phyloP scores from a whole-genome alignment of 306 rosid genomes.

The Vigna reflexopilosa region DNA sequence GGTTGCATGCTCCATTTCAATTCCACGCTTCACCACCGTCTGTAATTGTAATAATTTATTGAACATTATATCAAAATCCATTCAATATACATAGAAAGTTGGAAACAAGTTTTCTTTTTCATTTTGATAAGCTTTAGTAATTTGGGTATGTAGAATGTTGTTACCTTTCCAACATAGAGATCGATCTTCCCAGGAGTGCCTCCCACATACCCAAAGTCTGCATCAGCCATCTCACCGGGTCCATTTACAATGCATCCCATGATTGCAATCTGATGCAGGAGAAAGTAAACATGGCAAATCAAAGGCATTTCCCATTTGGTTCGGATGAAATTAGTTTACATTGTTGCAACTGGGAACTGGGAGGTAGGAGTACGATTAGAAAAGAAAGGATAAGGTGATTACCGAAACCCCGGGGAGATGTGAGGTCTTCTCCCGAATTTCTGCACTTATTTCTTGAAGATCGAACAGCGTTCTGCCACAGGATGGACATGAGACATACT shows the following conservation, averaged over 20 bases:
- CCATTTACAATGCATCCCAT: slow-evolving; percentile 99
- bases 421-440: slow-evolving; percentile 90
- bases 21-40: slow-evolving; percentile 93
- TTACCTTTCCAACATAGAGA: slow-evolving; percentile 97
- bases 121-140: slow-evolving; percentile 1
- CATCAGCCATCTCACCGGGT: slow-evolving; percentile 99
- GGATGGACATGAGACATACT: slow-evolving; percentile 98
- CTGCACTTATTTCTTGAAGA: slow-evolving; percentile 95
- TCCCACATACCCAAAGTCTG: slow-evolving; percentile 97
- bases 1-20: slow-evolving; percentile 93
- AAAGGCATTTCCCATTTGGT: slow-evolving; percentile 15
- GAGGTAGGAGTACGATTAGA: slow-evolving; percentile 8
- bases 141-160: slow-evolving; percentile 20
- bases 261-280: slow-evolving; percentile 81
- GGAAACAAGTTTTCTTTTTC: neutral
- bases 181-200: slow-evolving; percentile 99
- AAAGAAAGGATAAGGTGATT: slow-evolving; percentile 41
- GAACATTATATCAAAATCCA: slow-evolving; percentile 42
- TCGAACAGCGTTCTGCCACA: slow-evolving; percentile 99
- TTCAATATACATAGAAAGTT: neutral
- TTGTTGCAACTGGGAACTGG: neutral
- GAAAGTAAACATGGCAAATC: slow-evolving; percentile 9
- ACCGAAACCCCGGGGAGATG: slow-evolving; percentile 99
- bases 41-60: slow-evolving; percentile 50
- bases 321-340: slow-evolving; percentile 12